Conservation (phyloP, 2,329 filamentous ascomycete species). For the Ilyonectria sp. region DNA sequence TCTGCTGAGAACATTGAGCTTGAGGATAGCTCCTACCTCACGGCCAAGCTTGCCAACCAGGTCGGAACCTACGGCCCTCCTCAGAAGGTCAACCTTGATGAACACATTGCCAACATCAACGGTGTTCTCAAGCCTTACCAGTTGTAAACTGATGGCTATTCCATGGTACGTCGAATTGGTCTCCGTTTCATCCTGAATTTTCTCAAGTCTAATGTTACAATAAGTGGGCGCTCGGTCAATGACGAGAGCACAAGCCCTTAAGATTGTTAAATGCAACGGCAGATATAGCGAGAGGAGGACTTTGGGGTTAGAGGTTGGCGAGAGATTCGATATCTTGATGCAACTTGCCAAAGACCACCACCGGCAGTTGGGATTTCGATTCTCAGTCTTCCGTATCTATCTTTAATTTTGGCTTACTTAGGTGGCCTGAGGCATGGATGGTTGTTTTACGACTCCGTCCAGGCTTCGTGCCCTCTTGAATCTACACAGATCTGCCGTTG, state of each 20-base stretch:
- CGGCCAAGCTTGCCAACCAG: not conserved
- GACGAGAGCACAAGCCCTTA: not conserved
- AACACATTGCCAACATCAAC: not conserved
- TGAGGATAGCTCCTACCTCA: not conserved
- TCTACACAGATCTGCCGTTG: slow-evolving; percentile 1
- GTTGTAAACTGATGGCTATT: not conserved
- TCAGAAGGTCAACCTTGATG: slow-evolving; percentile 3
- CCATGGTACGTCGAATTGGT: not conserved
- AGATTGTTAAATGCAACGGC: not conserved
- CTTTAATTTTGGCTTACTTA: not conserved
- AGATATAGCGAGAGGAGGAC: not conserved
- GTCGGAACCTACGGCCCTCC: not conserved
- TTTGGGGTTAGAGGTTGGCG: not conserved
- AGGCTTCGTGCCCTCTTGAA: not conserved
- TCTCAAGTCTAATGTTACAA: not conserved
- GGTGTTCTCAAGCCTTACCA: not conserved
- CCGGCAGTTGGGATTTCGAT: not conserved
- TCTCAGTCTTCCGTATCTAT: not conserved
- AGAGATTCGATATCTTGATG: not conserved
- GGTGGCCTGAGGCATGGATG: not conserved
- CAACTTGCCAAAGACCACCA: not conserved
- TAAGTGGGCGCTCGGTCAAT: not conserved
- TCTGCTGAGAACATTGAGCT: not conserved
- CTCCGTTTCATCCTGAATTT: not conserved
- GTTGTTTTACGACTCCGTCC: not conserved